These are phyloP conservation scores for Erysimum cheiranthoides DNA, from an alignment of 345 rosid genomes.

Conservation along the genomic window DNA sequence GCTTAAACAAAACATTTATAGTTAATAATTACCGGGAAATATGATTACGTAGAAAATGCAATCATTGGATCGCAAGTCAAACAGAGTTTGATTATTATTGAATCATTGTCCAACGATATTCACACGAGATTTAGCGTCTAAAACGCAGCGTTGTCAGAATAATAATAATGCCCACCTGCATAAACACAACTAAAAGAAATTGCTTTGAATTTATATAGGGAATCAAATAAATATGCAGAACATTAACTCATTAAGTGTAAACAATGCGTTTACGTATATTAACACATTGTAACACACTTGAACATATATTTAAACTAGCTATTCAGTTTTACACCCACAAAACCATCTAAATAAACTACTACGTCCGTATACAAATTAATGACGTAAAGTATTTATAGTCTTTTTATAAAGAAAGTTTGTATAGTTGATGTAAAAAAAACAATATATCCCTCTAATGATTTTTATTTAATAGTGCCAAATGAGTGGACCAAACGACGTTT, in stretches of 20 bases:
- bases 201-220: not conserved
- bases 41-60: not conserved
- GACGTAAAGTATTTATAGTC: not conserved
- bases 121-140: no score
- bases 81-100: not conserved
- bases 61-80: not conserved
- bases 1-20: not conserved
- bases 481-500: constrained; percentile 17
- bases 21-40: no score
- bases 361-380: constrained; percentile 9
- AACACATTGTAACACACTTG: no score
- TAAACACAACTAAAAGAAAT: no score
- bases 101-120: not conserved
- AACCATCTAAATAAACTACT: not conserved
- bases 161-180: not conserved
- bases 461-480: not conserved
- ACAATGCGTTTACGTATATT: no score
- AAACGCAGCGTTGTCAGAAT: no score
- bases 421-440: not conserved
- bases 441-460: not conserved
- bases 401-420: not conserved
- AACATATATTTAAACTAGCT: not conserved
- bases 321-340: not conserved
- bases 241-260: no score
- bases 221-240: not conserved